Evolutionary conservation across 1,284 basidiomycete genomes (phyloP).

Genomic region (Mycena citricolor): DNA sequence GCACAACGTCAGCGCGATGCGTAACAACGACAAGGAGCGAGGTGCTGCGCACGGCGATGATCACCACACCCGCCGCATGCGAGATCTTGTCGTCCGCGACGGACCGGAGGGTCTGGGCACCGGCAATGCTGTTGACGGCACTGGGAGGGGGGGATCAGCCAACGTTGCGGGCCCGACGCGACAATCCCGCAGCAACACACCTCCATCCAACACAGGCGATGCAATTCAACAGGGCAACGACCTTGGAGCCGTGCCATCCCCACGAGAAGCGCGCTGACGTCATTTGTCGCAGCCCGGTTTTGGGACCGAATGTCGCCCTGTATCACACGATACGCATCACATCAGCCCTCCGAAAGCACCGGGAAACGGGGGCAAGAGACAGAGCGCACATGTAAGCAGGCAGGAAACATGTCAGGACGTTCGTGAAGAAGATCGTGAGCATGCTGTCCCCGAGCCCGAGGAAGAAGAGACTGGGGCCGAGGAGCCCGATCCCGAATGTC

Average conservation of each 20-base stretch:
- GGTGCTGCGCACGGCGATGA: slow-evolving; percentile 16
- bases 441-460: slow-evolving; percentile 22
- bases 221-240: slow-evolving; percentile 22
- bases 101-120: slow-evolving; percentile 21
- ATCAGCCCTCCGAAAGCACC: no score
- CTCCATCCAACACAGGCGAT: slow-evolving; percentile 24
- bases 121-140: slow-evolving; percentile 22
- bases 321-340: not conserved
- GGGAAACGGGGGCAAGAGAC: not conserved
- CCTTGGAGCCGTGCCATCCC: slow-evolving; percentile 22
- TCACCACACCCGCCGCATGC: slow-evolving; percentile 22
- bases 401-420: slow-evolving; percentile 13
- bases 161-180: no score
- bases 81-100: slow-evolving; percentile 22
- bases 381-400: slow-evolving; percentile 17
- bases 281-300: slow-evolving; percentile 22
- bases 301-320: slow-evolving; percentile 20
- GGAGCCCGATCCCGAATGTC: slow-evolving; percentile 22
- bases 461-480: slow-evolving; percentile 18
- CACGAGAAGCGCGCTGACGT: slow-evolving; percentile 21
- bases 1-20: no score
- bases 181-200: no score
- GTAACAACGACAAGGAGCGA: not conserved
- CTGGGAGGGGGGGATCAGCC: no score
- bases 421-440: slow-evolving; percentile 23